Base-by-base conservation (phyloP, 2,329 filamentous ascomycete genomes). In the Colletotrichum lindemuthianum region DNA sequence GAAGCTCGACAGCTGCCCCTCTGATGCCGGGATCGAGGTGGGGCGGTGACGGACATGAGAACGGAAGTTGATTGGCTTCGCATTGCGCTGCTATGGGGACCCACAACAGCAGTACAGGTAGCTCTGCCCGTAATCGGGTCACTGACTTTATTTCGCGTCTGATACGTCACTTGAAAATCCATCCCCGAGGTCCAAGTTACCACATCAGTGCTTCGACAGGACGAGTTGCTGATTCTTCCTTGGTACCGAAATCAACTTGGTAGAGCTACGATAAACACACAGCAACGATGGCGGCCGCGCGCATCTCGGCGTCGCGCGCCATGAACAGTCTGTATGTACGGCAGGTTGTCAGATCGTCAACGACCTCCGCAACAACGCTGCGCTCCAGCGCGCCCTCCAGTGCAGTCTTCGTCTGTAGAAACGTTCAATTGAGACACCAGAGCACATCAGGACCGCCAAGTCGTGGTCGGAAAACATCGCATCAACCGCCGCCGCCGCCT, bases 401-500 rank as follows among this genome's bases (percentile, higher is more conserved):
- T 9, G 36, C 51, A 16, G 13, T 34, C 13, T 16, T 7, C 12
- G 10, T 41, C 11, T 54, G 40, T 2, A 43, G n/a, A 3, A 39
- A 39, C 11, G 34, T 32, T 11, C 63, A 61, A 47, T 45, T 47
- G 16, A 65, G 63, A 47, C 41, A 57, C 6, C 41, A 49, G 11
- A 63, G 63, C n/a, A 57, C 63, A 8, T 41, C 45, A 6, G 43
- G 48, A 6, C 10, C 45, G 6, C 49, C 43, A 2, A 33, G 45
- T 16, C 59, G 59, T 34, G 52, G 15, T 8, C 15, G 6, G 10
- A 24, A 45, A 9, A 16, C 41, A 16, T 7, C 68, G 32, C 63
- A 53, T 47, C 63, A 72, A 37, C 63, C 70, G 47, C 63, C 68
- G 13, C 68, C 70, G 2, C 72, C 73, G 32, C 66, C 71, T 32